phyloP scores from a whole-genome alignment of 148 eudicot genomes.

The Rhododendron kiyosumense region DNA sequence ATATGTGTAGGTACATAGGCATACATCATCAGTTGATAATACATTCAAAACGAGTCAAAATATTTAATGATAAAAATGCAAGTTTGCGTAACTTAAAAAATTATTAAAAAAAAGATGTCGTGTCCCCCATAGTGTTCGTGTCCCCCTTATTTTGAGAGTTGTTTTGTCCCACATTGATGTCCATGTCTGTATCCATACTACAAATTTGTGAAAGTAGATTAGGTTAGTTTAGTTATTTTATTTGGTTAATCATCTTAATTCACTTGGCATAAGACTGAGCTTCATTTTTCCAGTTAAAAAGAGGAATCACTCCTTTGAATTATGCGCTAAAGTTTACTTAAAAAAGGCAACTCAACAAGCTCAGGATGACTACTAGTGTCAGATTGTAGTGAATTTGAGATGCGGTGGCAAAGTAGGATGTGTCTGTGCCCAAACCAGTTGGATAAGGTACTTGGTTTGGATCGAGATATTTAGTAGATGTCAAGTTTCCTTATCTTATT shows the following conservation, averaged over 20 bases:
- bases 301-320: background rate
- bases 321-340: background rate
- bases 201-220: background rate
- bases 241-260: background rate
- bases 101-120: no score
- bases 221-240: background rate
- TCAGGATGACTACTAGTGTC: background rate
- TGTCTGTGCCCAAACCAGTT: background rate
- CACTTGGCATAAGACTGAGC: background rate
- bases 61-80: background rate
- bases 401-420: background rate
- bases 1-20: background rate
- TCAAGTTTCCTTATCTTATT: background rate
- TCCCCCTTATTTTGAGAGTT: background rate
- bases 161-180: background rate
- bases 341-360: background rate
- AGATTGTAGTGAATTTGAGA: background rate
- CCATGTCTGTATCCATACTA: background rate
- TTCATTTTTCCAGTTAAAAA: background rate
- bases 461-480: background rate
- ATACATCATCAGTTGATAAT: background rate
- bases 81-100: background rate
- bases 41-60: background rate
- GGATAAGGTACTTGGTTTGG: slow-evolving; percentile 1
- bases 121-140: background rate